A percentile compares a stretch with the other conserved stretches of the same genome.
These are phyloP conservation scores for Neohortaea acidophila DNA, from an alignment of 495 filamentous ascomycete genomes.

Conservation along the genomic window DNA sequence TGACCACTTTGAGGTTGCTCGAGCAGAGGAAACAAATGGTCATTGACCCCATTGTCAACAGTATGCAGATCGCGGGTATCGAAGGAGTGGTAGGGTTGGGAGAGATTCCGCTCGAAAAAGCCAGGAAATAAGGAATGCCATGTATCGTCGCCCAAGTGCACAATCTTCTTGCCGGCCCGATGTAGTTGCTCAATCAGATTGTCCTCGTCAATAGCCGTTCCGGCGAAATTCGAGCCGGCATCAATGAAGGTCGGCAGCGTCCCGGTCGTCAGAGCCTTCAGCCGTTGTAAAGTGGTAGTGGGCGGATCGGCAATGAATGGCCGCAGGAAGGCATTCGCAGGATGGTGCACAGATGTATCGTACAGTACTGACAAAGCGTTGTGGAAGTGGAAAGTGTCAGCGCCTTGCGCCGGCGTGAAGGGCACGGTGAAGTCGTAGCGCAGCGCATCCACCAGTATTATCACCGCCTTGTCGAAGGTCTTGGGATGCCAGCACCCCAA, in stretches of 20 bases:
- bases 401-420: constrained; percentile 37
- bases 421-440: constrained; percentile 95
- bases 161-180: constrained; percentile 65
- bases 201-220: constrained; percentile 94
- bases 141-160: constrained; percentile 91
- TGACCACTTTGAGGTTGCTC: constrained; percentile 42
- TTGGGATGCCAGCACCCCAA: constrained; percentile 91
- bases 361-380: constrained; percentile 76
- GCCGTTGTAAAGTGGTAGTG: constrained; percentile 75
- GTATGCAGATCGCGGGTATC: constrained; percentile 98
- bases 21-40: constrained; percentile 78
- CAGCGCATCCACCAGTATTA: constrained; percentile 85
- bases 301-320: constrained; percentile 97
- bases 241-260: constrained; percentile 92
- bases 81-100: constrained; percentile 81
- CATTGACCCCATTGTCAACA: constrained; percentile 87
- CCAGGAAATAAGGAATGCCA: constrained; percentile 87
- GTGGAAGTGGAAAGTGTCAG: constrained; percentile 53
- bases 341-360: constrained; percentile 55
- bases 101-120: constrained; percentile 75
- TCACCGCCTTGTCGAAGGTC: constrained; percentile 77
- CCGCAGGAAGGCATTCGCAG: constrained; percentile 70
- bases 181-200: constrained; percentile 77
- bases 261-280: constrained; percentile 91
- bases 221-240: constrained; percentile 85